These are phyloP conservation scores for Cladorrhinum samala DNA, from an alignment of 495 filamentous ascomycete species.

Conservation along the genomic window DNA sequence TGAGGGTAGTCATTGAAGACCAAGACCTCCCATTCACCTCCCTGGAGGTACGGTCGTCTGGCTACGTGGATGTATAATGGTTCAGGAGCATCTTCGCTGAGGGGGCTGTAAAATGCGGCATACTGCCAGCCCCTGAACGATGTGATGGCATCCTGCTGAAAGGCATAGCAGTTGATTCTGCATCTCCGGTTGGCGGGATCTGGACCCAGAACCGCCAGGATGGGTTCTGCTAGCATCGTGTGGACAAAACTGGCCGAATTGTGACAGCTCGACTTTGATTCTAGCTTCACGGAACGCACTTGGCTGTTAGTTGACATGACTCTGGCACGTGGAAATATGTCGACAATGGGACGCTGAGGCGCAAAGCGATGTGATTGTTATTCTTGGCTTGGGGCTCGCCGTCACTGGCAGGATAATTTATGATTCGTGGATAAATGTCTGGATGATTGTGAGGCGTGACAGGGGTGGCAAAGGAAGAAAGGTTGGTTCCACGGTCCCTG, in stretches of 20 bases:
- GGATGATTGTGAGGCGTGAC: neutral
- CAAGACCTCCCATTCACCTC: constrained; percentile 34
- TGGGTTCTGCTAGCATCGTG: constrained; percentile 24
- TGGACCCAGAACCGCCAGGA: constrained; percentile 26
- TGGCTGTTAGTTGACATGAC: too few species aligned
- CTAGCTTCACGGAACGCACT: neutral
- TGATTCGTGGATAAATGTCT: constrained; percentile 5
- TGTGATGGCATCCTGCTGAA: constrained; percentile 38
- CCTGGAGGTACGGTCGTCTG: constrained; percentile 33
- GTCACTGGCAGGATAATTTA: neutral
- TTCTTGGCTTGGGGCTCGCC: too few species aligned
- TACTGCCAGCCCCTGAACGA: constrained; percentile 41
- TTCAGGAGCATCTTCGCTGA: constrained; percentile 16
- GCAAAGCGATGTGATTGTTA: neutral
- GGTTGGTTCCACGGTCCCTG: neutral
- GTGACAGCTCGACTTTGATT: neutral
- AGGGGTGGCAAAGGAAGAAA: neutral
- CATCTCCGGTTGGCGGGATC: constrained; percentile 33
- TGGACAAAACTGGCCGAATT: too few species aligned
- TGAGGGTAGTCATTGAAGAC: constrained; percentile 44
- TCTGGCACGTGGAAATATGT: neutral
- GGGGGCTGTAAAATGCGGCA: constrained; percentile 36
- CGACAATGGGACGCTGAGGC: too few species aligned
- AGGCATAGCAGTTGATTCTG: constrained; percentile 38
- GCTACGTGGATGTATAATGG: constrained; percentile 39